These are phyloP conservation scores for Kodamaea neixiangensis DNA, from an alignment of 805 yeast genomes.

Conservation along the genomic window DNA sequence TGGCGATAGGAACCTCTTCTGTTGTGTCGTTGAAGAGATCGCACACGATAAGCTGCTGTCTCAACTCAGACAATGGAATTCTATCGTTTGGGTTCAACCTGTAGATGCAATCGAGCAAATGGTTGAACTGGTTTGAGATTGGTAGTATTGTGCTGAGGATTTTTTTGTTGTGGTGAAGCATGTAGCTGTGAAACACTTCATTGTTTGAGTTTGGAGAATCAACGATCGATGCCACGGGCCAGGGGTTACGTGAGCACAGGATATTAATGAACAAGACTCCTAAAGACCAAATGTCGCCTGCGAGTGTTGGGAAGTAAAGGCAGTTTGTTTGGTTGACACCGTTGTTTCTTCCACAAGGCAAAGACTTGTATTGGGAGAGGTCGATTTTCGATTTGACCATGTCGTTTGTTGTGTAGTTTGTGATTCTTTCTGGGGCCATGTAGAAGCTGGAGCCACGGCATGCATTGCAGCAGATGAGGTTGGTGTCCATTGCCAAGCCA, in stretches of 20 bases:
- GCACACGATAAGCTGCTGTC: constrained; percentile 35
- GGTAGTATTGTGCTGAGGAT: constrained; percentile 71
- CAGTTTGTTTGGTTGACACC: constrained; percentile 20
- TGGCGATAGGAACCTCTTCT: background rate
- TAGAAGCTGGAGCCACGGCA: constrained; percentile 88
- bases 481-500: constrained; percentile 75
- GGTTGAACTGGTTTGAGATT: constrained; percentile 61
- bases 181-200: constrained; percentile 62
- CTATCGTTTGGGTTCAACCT: constrained; percentile 51
- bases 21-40: constrained; percentile 32
- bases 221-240: constrained; percentile 73
- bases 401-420: constrained; percentile 40
- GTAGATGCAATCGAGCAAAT: constrained; percentile 49
- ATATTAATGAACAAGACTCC: constrained; percentile 80
- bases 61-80: constrained; percentile 40
- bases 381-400: constrained; percentile 30
- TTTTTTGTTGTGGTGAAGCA: constrained; percentile 45
- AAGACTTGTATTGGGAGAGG: constrained; percentile 27
- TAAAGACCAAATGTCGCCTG: constrained; percentile 87
- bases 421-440: constrained; percentile 89
- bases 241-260: constrained; percentile 83
- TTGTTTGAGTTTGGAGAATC: constrained; percentile 42
- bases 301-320: constrained; percentile 60
- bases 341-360: constrained; percentile 16
- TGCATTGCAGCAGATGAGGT: constrained; percentile 60